Conservation (phyloP, 75 land plant species). For the Cryptomeria japonica region DNA sequence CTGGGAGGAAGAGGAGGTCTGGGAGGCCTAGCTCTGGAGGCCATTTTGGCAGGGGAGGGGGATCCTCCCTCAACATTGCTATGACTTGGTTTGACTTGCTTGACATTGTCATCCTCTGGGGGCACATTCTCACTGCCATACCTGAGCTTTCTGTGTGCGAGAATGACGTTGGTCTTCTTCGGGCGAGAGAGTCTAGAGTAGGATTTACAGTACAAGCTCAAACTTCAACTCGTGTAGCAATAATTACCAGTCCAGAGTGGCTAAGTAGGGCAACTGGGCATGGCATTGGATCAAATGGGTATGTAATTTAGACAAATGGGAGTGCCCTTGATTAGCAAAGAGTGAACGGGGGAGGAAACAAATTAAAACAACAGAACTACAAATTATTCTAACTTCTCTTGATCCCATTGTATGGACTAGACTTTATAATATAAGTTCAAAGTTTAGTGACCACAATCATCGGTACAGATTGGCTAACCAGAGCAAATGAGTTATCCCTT, state of each 20-base stretch:
- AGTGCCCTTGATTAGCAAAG: not conserved
- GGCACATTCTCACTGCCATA: conserved; percentile 4
- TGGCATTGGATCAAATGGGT: not conserved
- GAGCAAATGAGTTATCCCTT: not conserved
- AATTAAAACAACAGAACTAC: not conserved
- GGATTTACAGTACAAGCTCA: not conserved
- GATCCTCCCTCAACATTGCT: not conserved
- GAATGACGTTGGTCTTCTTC: not conserved
- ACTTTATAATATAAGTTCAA: too few species aligned
- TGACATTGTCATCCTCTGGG: conserved; percentile 8
- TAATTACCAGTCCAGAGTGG: not conserved
- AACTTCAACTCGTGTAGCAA: not conserved
- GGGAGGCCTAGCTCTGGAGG: conserved; percentile 5
- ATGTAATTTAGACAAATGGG: not conserved
- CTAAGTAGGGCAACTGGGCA: not conserved
- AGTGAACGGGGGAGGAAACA: not conserved
- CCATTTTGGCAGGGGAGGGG: conserved; percentile 2
- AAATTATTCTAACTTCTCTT: not conserved
- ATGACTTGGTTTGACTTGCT: too few species aligned
- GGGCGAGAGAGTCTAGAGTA: conserved; percentile 4
- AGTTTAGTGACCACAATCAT: not conserved
- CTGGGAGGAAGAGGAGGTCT: conserved; percentile 8
- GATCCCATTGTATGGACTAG: not conserved
- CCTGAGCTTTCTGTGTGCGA: not conserved
- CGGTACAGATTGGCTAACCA: not conserved